A percentile compares a stretch with the other conserved stretches of the same genome.
Conservation (phyloP, 1,284 basidiomycete species). For the Ceratobasidium sp. region DNA sequence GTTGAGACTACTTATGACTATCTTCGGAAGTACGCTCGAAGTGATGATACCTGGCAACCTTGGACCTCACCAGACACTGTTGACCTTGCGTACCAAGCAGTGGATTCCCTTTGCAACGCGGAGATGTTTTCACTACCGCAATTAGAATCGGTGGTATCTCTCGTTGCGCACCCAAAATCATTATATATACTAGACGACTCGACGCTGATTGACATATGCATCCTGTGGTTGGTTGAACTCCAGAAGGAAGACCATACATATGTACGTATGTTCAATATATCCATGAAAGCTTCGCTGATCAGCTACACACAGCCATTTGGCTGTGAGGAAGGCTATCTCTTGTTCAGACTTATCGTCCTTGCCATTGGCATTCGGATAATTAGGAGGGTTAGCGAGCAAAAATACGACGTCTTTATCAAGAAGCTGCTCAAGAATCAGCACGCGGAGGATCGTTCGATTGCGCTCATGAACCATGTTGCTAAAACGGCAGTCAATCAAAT, state of each 20-base stretch:
- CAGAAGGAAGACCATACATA: background rate
- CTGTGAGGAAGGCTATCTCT: constrained; percentile 7
- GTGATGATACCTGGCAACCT: constrained; percentile 13
- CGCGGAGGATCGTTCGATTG: background rate
- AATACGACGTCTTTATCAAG: background rate
- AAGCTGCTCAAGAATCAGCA: background rate
- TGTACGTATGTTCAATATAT: background rate
- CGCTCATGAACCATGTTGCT: background rate
- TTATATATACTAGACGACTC: background rate
- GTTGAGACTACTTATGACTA: background rate
- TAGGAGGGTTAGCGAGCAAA: background rate
- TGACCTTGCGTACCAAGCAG: background rate
- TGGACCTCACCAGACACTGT: background rate
- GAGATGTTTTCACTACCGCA: background rate
- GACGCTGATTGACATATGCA: background rate
- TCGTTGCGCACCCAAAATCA: background rate
- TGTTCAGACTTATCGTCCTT: background rate
- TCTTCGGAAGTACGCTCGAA: background rate
- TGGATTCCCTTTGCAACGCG: background rate
- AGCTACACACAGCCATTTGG: background rate
- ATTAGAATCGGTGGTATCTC: background rate
- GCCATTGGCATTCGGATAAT: background rate
- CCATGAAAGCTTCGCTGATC: background rate
- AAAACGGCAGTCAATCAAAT: too few relatives aligned
- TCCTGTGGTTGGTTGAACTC: background rate